Evolutionary conservation across 2,329 filamentous ascomycete genomes (phyloP).

Genomic region (Trichoderma brevicompactum): DNA sequence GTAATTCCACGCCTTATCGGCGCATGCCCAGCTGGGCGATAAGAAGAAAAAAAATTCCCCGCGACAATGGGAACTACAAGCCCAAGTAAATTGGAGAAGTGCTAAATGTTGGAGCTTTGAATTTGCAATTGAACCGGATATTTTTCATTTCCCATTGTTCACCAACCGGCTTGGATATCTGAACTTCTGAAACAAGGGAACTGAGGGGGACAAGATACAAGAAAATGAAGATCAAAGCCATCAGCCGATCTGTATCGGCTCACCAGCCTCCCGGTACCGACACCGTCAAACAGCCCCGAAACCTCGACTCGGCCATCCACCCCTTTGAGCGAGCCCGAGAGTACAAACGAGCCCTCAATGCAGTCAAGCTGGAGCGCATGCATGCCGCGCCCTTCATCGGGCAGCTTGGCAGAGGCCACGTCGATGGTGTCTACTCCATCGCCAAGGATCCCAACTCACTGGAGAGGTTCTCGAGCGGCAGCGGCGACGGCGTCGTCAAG

Average conservation of each 20-base stretch:
- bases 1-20: conserved; percentile 41
- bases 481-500: conserved; percentile 92
- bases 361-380: conserved; percentile 92
- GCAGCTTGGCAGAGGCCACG: conserved; percentile 86
- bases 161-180: not conserved
- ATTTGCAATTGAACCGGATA: not conserved
- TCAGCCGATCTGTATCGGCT: conserved; percentile 66
- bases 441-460: conserved; percentile 78
- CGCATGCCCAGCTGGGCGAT: conserved; percentile 33
- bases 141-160: not conserved
- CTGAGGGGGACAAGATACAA: not conserved
- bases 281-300: conserved; percentile 67
- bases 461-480: conserved; percentile 78
- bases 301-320: conserved; percentile 82
- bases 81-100: not conserved
- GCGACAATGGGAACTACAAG: conserved; percentile 29
- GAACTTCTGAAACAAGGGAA: not conserved
- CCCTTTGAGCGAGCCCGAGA: conserved; percentile 90
- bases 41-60: conserved; percentile 43
- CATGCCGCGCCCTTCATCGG: conserved; percentile 76
- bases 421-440: conserved; percentile 82
- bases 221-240: conserved; percentile 65
- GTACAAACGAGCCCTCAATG: conserved; percentile 64
- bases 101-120: conserved; percentile 10
- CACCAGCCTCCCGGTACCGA: conserved; percentile 70